Base-by-base conservation (phyloP, 345 rosid species). In the Hypericum perforatum region DNA sequence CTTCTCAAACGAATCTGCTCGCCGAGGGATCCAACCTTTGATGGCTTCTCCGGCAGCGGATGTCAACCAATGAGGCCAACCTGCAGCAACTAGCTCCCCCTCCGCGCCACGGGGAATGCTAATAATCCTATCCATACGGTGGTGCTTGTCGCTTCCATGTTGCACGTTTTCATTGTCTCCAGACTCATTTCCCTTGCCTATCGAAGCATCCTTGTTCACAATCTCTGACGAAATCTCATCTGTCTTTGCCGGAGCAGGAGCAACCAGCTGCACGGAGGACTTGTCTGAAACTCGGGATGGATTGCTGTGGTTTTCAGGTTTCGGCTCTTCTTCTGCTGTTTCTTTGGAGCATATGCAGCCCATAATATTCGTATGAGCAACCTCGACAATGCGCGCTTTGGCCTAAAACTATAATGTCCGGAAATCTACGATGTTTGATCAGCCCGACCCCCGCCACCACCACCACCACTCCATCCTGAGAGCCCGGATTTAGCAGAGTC, bases 331-430 rank as follows among this genome's bases (percentile, higher is more conserved):
- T 46, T 46, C 50, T 46, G 15, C 2, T 13, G 50, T 32, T 46
- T 32, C 32, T 46, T 46, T 46, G 50, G 22, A 46, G 50, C 50
- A 46, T 14, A 46, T 46, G 22, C 50, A 46, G 29, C 50, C 50
- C 50, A 46, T 46, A 46, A 46, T 46, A 22, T 22, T 22, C 32
- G 32, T 22, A 22, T 22, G 32, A 22, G 32, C 32, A 22, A 22
- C 32, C 32, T 22, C 2, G 4, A 22, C 32, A 22, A 22, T 22
- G 32, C 32, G 32, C 32, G 2, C 50, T 46, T 14, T 3, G 9
- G 9, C 22, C 50, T 13, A 14, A 46, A 46, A 42, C 45, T 42
- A 12, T 5, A 32, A 14, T 13, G 22, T 10, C 14, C 14, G 16
- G 16, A 13, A 13, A 14, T 8, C 9, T 13, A 14, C 50, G 10